Conservation (phyloP, 441 rosid genomes). For the Theobroma grandiflorum region DNA sequence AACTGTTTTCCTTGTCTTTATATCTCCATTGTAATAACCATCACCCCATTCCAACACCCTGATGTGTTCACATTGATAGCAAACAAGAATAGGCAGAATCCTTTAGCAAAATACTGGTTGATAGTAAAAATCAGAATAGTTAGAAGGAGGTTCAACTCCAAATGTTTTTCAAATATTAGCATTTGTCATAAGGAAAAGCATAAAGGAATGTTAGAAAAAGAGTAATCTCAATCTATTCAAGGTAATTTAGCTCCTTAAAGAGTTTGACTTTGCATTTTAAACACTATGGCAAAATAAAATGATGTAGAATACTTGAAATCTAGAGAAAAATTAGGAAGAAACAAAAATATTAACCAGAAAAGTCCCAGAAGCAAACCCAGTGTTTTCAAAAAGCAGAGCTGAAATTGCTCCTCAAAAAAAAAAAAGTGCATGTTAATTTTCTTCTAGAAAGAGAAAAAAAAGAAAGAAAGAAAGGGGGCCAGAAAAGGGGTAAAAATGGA, state of each 20-base stretch:
- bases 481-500: slow-evolving; percentile 13
- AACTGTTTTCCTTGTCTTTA: slow-evolving; percentile 92
- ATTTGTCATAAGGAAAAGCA: not conserved
- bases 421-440: not conserved
- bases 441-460: not conserved
- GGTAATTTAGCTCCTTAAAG: not conserved
- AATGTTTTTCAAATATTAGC: not conserved
- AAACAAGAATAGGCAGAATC: not conserved
- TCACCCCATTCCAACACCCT: slow-evolving; percentile 91
- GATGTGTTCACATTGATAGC: not conserved
- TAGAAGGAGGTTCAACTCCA: not conserved
- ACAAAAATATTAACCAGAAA: not conserved
- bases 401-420: not conserved
- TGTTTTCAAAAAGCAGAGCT: not conserved
- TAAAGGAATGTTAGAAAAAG: not conserved
- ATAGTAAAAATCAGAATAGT: not conserved
- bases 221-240: not conserved
- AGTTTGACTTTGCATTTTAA: not conserved
- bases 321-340: not conserved
- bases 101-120: not conserved
- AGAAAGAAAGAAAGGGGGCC: not conserved
- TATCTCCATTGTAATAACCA: slow-evolving; percentile 98
- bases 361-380: not conserved
- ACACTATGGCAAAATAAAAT: not conserved
- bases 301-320: not conserved